Evolutionary conservation across 805 yeast species (phyloP).

Genomic region (Lipomyces chichibuensis): DNA sequence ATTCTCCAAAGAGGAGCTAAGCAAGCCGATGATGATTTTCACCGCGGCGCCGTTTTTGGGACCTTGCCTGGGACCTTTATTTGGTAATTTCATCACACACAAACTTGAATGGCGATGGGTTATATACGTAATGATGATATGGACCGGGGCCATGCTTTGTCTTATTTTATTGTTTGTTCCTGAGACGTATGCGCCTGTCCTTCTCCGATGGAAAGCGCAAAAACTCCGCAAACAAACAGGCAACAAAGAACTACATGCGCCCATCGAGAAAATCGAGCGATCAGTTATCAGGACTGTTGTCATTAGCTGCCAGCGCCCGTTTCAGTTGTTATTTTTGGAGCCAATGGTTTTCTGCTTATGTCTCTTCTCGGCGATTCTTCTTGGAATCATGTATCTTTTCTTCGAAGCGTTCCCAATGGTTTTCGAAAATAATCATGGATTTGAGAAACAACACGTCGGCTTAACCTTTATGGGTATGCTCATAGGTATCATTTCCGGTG

Average conservation of each 20-base stretch:
- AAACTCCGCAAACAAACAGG: conserved; percentile 55
- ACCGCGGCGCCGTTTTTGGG: conserved; percentile 51
- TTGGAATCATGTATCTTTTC: conserved; percentile 62
- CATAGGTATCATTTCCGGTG: conserved; percentile 53
- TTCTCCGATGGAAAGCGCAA: conserved; percentile 66
- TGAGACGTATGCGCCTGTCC: conserved; percentile 85
- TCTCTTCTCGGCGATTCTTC: conserved; percentile 58
- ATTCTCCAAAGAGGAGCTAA: conserved; percentile 57
- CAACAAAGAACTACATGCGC: conserved; percentile 48
- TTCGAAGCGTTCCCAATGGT: conserved; percentile 64
- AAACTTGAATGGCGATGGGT: conserved; percentile 72
- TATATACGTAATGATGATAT: conserved; percentile 56
- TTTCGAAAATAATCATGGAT: conserved; percentile 54
- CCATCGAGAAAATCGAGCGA: conserved; percentile 48
- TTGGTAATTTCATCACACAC: conserved; percentile 59
- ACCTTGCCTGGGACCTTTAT: conserved; percentile 68
- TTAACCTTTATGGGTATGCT: conserved; percentile 64
- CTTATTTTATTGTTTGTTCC: conserved; percentile 55
- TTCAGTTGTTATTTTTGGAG: conserved; percentile 53
- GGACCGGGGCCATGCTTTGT: conserved; percentile 30
- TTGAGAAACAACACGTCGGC: conserved; percentile 61
- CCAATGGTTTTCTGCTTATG: conserved; percentile 61
- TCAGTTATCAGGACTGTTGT: conserved; percentile 48
- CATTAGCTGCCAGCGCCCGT: conserved; percentile 56
- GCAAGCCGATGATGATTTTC: conserved; percentile 38